phyloP scores from a whole-genome alignment of 192 early-diverging fungal species.

The Backusella macrospora region DNA sequence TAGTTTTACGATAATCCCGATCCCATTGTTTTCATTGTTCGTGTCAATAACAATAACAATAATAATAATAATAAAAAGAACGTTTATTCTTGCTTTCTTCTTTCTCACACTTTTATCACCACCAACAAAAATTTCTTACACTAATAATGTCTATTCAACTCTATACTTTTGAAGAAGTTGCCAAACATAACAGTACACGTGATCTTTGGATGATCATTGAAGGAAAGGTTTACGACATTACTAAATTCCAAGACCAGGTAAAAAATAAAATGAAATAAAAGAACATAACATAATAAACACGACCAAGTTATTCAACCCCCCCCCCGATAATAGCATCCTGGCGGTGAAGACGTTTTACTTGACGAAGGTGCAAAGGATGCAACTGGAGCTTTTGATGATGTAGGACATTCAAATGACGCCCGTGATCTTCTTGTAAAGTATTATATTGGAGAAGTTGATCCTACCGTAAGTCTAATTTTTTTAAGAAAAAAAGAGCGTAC shows the following conservation, averaged over 20 bases:
- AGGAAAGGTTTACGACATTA: slow-evolving; percentile 80
- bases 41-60: neutral
- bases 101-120: neutral
- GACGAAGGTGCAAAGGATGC: slow-evolving; percentile 92
- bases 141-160: slow-evolving; percentile 26
- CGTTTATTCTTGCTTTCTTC: neutral
- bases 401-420: slow-evolving; percentile 96
- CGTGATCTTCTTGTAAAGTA: slow-evolving; percentile 77
- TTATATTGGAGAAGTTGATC: slow-evolving; percentile 74
- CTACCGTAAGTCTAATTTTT: slow-evolving; percentile 43
- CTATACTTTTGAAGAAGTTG: slow-evolving; percentile 49
- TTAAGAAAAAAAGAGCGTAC: neutral
- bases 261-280: slow-evolving; percentile 3
- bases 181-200: slow-evolving; percentile 66
- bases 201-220: slow-evolving; percentile 84
- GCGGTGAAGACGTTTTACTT: slow-evolving; percentile 96
- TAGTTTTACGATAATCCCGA: neutral
- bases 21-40: neutral
- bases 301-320: neutral
- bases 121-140: neutral
- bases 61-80: neutral
- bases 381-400: slow-evolving; percentile 94
- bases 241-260: slow-evolving; percentile 77
- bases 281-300: neutral
- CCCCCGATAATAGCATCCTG: slow-evolving; percentile 93